Base-by-base conservation (phyloP, 306 rosid species). In the Casuarina equisetifolia region DNA sequence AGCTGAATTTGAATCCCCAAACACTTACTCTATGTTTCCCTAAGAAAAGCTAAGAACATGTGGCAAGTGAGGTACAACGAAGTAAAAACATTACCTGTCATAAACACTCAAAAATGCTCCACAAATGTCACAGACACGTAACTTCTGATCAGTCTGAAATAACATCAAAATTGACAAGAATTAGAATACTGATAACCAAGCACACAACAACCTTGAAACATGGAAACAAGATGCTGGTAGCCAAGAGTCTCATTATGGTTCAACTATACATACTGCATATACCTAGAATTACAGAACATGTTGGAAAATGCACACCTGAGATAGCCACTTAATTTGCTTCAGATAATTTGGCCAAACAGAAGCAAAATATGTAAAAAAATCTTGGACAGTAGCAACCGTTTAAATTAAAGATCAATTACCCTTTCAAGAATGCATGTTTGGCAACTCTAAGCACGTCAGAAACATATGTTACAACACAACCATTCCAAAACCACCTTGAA, bases 61-160 rank as follows among this genome's bases (percentile, higher is more conserved):
- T 69, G 62, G 61, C 48, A 73, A 74, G 70, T 77, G 78, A 75
- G 15, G 69, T 39, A 75, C 48, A 66, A 53, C 17, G 19, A 74
- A 54, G 36, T 69, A 79, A 54, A 70, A 69, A 67, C 25, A 20
- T 80, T 90, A 96, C 99, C 98, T 96, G 96, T 96, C 99, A 85
- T 96, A 96, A 70, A 96, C 98, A 82, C 98, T 96, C 83, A 96
- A 83, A 93, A 96, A 96, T 78, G 98, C 99, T 81, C 99, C 99
- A 73, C 99, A 96, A 73, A 96, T 93, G 87, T 96, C 98, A 83
- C 99, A 96, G 42, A 96, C 98, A 17, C 99, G 97, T 67, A 96
- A 92, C 91, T 96, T 96, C 78, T 96, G 98, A 90, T 96, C 99
- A 77, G 99, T 96, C 99, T 96, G 99, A 77, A 84, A 81, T 69